These are phyloP conservation scores for Epichloe aotearoae DNA, from an alignment of 2,329 filamentous ascomycete genomes.

Conservation along the genomic window DNA sequence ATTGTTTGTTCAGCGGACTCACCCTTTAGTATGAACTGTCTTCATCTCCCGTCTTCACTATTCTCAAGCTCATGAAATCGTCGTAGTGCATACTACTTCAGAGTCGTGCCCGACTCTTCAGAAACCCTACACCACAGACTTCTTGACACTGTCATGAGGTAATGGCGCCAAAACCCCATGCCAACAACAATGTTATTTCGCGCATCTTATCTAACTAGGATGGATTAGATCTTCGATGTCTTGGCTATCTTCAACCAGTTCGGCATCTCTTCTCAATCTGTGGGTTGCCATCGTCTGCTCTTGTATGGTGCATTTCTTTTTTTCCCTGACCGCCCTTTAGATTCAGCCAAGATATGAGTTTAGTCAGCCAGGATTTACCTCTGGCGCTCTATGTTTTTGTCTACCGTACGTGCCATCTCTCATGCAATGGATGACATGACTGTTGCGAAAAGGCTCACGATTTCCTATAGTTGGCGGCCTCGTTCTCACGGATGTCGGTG, in stretches of 20 bases:
- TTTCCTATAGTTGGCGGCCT: background rate
- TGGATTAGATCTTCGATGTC: background rate
- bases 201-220: background rate
- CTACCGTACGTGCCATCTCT: background rate
- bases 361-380: conserved; percentile 4
- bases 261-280: background rate
- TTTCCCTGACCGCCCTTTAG: background rate
- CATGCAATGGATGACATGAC: too few relatives aligned
- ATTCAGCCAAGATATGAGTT: conserved; percentile 8
- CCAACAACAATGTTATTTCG: background rate
- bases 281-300: background rate
- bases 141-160: background rate
- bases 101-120: background rate
- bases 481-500: background rate
- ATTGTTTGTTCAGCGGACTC: background rate
- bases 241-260: background rate
- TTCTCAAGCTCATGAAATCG: background rate
- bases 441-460: background rate
- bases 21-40: background rate
- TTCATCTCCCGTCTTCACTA: background rate
- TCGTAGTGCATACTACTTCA: background rate
- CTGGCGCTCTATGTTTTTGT: conserved; percentile 1
- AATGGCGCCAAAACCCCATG: background rate
- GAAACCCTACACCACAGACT: background rate
- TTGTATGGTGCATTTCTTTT: too few relatives aligned